A percentile compares a stretch with the other conserved stretches of the same genome.
Evolutionary conservation across 2,329 filamentous ascomycete genomes (phyloP).

Genomic region (Acrocalymma vagum): DNA sequence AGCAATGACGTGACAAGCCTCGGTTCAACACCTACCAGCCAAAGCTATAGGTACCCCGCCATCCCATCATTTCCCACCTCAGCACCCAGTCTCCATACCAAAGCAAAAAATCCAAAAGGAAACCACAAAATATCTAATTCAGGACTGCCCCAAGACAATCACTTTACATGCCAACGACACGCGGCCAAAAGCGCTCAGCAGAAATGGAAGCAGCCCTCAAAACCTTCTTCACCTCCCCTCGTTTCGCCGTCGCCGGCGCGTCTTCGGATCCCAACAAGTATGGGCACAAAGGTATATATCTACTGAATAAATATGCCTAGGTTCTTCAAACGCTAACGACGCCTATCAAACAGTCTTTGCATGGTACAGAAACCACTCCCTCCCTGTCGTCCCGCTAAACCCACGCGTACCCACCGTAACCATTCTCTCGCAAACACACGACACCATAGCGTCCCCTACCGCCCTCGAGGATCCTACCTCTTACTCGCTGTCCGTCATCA

Average conservation of each 20-base stretch:
- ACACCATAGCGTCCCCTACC: constrained; percentile 71
- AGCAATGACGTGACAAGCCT: constrained; percentile 30
- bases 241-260: constrained; percentile 90
- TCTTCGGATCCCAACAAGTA: constrained; percentile 86
- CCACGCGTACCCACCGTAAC: constrained; percentile 72
- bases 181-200: constrained; percentile 29
- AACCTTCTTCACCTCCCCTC: constrained; percentile 80
- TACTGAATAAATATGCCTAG: neutral
- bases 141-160: neutral
- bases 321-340: neutral
- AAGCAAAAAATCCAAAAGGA: neutral
- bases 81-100: no score
- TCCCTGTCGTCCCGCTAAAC: constrained; percentile 86
- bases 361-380: constrained; percentile 82
- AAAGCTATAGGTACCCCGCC: neutral
- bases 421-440: constrained; percentile 66
- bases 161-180: constrained; percentile 32
- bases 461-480: constrained; percentile 69
- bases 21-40: constrained; percentile 10
- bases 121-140: neutral
- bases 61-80: neutral
- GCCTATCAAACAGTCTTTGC: constrained; percentile 72
- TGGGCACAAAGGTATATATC: constrained; percentile 78
- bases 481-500: constrained; percentile 84
- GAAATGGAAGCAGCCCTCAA: constrained; percentile 75